Base-by-base conservation (phyloP, 352 stramenopile species). In the Phytophthora pseudosyringae region DNA sequence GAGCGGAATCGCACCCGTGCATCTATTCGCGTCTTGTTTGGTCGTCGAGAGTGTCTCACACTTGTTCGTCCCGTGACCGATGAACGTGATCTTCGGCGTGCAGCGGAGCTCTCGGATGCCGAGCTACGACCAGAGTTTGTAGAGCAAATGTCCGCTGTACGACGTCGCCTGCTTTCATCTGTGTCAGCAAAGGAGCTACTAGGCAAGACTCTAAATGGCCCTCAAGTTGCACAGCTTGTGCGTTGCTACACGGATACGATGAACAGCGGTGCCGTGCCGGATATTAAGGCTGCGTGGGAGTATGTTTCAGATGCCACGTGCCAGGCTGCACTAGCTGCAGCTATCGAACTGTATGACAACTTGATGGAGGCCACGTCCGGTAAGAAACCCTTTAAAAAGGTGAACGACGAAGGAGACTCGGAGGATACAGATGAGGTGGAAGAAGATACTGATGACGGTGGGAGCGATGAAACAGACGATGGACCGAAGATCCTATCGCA, bases 81-180 rank as follows among this genome's bases (percentile, higher is more conserved):
- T 59, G 88, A 95, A 44, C 56, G 61, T 10, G 61, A 88, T 33
- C 54, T 96, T 16, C 79, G 86, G 1, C 60, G 71, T n/a, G 88
- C 88, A 4, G 76, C 81, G 8, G 70, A 81, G 28, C 64, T 96
- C 1, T 32, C 61, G 5, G 69, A 87, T 59, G 33, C 56, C 0
- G 73, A 90, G n/a, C 66, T 96, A 8, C 80, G 88, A 12, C 72
- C 83, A n/a, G 88, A 94, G 68, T 96, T 94, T 69, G 77, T 93
- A 9, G 31, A 58, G 6, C 81, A 94, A 55, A 93, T 96, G 81
- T 62, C 63, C 8, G 29, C 10, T 31, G 77, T 93, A 28, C 78
- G 86, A 25, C 60, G 71, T 5, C 76, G 74, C 2, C 53, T 95
- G 4, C 50, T 93, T 9, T 72, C 69, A 15, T 57, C 81, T 5